Evolutionary conservation across 768 basidiomycete species (phyloP).

Genomic region (Rubroboletus satanas): DNA sequence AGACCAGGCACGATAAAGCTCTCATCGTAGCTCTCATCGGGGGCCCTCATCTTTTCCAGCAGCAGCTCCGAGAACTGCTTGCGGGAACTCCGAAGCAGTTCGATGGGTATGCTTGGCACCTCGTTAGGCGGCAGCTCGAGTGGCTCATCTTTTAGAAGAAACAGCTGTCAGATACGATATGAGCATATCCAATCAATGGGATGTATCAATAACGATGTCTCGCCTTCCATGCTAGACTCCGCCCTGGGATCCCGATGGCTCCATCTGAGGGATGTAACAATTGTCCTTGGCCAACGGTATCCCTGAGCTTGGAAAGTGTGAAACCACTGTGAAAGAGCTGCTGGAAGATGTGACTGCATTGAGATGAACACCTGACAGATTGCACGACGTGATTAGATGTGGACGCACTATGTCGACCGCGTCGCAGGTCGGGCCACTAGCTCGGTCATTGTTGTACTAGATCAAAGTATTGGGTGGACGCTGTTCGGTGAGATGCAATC

Average conservation of each 20-base stretch:
- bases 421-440: constrained; percentile 23
- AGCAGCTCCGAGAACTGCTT: constrained; percentile 55
- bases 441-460: constrained; percentile 21
- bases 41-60: constrained; percentile 71
- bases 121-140: constrained; percentile 47
- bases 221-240: constrained; percentile 85
- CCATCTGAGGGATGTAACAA: constrained; percentile 45
- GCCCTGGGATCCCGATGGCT: constrained; percentile 54
- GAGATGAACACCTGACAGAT: constrained; percentile 2
- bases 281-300: constrained; percentile 59
- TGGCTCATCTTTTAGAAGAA: constrained; percentile 65
- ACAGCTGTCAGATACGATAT: constrained; percentile 47
- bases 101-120: constrained; percentile 34
- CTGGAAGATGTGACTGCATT: constrained; percentile 39
- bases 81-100: constrained; percentile 47
- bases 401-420: constrained; percentile 25
- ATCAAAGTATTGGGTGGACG: not conserved
- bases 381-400: not conserved
- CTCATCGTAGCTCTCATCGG: constrained; percentile 80
- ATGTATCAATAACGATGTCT: constrained; percentile 15
- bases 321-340: constrained; percentile 48
- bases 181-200: constrained; percentile 16
- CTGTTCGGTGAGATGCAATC: not conserved
- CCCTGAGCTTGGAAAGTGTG: constrained; percentile 61
- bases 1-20: constrained; percentile 57